Percentiles rank a stretch among this genome's conserved stretches.
phyloP scores from a whole-genome alignment of 2,329 filamentous ascomycete species.

The Scedosporium boydii region DNA sequence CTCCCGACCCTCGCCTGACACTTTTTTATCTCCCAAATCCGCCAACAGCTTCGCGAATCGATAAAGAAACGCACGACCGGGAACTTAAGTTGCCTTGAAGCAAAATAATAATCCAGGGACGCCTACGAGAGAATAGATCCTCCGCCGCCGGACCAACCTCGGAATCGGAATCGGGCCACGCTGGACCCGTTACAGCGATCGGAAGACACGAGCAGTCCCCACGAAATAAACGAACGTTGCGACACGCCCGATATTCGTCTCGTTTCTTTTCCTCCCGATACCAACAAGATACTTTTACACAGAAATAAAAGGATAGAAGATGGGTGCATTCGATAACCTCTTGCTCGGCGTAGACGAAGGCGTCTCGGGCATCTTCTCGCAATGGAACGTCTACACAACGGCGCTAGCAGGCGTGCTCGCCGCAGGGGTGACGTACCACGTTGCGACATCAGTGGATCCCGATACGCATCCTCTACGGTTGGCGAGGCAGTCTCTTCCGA shows the following conservation, averaged over 20 bases:
- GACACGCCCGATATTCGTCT: not conserved
- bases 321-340: conserved; percentile 47
- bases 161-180: not conserved
- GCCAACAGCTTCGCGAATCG: too few species aligned
- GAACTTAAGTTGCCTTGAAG: too few species aligned
- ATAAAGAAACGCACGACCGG: too few species aligned
- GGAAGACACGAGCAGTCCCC: too few species aligned
- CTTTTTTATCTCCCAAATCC: too few species aligned
- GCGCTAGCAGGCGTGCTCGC: conserved; percentile 55
- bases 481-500: conserved; percentile 70
- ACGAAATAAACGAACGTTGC: too few species aligned
- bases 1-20: too few species aligned
- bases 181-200: not conserved
- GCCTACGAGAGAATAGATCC: too few species aligned
- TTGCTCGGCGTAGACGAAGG: conserved; percentile 42
- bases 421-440: conserved; percentile 58
- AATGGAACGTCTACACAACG: conserved; percentile 79
- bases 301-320: conserved; percentile 14
- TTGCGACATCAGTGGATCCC: conserved; percentile 66
- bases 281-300: not conserved
- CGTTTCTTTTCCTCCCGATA: not conserved
- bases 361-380: conserved; percentile 58
- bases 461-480: conserved; percentile 90
- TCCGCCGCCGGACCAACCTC: not conserved
- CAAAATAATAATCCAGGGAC: too few species aligned